phyloP scores from a whole-genome alignment of 495 filamentous ascomycete species.

The Penicillium bialowiezense region DNA sequence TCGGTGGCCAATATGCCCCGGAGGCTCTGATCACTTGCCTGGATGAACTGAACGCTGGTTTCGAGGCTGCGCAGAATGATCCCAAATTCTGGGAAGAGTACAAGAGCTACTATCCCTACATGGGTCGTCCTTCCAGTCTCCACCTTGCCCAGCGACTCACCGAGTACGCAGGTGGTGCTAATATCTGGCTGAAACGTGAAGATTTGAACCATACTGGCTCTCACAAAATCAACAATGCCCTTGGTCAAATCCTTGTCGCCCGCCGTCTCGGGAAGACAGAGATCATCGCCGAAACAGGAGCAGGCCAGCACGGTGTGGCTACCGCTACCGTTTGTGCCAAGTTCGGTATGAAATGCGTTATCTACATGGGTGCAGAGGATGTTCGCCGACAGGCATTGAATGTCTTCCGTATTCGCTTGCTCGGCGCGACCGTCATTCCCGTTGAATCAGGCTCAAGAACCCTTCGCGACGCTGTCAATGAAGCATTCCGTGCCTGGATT shows the following conservation, averaged over 20 bases:
- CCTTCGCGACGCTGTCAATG: conserved; percentile 89
- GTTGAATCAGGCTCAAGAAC: conserved; percentile 81
- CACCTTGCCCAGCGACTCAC: conserved; percentile 82
- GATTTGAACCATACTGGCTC: conserved; percentile 82
- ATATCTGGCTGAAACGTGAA: conserved; percentile 93
- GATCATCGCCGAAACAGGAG: conserved; percentile 94
- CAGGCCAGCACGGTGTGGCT: conserved; percentile 92
- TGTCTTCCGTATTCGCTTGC: conserved; percentile 89
- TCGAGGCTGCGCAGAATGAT: conserved; percentile 1
- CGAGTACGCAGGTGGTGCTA: conserved; percentile 80
- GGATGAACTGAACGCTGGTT: conserved; percentile 5
- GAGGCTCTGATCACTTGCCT: conserved; percentile 3
- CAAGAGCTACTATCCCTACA: conserved; percentile 1
- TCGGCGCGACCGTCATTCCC: conserved; percentile 81
- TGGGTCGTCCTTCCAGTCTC: conserved; percentile 5
- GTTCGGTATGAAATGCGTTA: conserved; percentile 90
- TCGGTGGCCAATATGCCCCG: conserved; percentile 12
- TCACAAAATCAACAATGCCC: conserved; percentile 95
- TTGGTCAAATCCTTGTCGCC: conserved; percentile 86
- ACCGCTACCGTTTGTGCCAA: conserved; percentile 92
- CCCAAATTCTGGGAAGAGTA: conserved; percentile 13
- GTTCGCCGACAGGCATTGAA: conserved; percentile 90
- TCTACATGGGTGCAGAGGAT: conserved; percentile 95
- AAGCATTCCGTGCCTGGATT: conserved; percentile 86
- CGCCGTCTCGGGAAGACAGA: conserved; percentile 80